Evolutionary conservation across 768 basidiomycete genomes (phyloP).

Genomic region (Amanita exitialis): DNA sequence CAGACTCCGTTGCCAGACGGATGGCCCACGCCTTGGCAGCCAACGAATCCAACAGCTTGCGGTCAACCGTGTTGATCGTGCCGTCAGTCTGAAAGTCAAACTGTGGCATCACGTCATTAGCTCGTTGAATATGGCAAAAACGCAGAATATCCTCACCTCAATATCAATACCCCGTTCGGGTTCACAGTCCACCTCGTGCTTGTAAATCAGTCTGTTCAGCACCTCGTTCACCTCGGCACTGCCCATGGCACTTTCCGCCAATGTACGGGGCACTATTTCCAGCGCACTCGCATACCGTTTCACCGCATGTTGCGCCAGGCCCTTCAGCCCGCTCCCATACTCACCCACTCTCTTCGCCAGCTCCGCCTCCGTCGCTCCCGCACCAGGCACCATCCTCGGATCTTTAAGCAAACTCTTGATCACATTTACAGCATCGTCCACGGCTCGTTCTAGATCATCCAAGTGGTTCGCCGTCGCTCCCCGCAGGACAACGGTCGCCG

Average conservation of each 20-base stretch:
- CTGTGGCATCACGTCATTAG: slow-evolving; percentile 22
- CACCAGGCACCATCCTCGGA: slow-evolving; percentile 82
- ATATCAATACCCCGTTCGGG: slow-evolving; percentile 81
- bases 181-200: slow-evolving; percentile 71
- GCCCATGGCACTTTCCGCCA: slow-evolving; percentile 93
- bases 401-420: slow-evolving; percentile 92
- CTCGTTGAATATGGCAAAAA: neutral
- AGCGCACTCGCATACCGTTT: slow-evolving; percentile 82
- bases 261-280: slow-evolving; percentile 85
- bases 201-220: slow-evolving; percentile 80
- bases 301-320: slow-evolving; percentile 89
- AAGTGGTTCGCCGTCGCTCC: slow-evolving; percentile 92
- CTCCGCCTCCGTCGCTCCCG: slow-evolving; percentile 90
- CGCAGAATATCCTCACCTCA: slow-evolving; percentile 41
- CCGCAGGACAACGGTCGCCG: slow-evolving; percentile 89
- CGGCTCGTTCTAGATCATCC: slow-evolving; percentile 92
- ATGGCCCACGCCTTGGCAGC: slow-evolving; percentile 89
- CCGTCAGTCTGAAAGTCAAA: slow-evolving; percentile 57
- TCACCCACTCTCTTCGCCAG: slow-evolving; percentile 76
- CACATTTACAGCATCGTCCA: slow-evolving; percentile 96
- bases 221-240: slow-evolving; percentile 91
- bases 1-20: slow-evolving; percentile 84
- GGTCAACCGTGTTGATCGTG: slow-evolving; percentile 50
- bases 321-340: slow-evolving; percentile 83
- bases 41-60: slow-evolving; percentile 78